A percentile compares a stretch with the other conserved stretches of the same genome.
Evolutionary conservation across 2,329 filamentous ascomycete species (phyloP).

Genomic region (Alternaria atra): DNA sequence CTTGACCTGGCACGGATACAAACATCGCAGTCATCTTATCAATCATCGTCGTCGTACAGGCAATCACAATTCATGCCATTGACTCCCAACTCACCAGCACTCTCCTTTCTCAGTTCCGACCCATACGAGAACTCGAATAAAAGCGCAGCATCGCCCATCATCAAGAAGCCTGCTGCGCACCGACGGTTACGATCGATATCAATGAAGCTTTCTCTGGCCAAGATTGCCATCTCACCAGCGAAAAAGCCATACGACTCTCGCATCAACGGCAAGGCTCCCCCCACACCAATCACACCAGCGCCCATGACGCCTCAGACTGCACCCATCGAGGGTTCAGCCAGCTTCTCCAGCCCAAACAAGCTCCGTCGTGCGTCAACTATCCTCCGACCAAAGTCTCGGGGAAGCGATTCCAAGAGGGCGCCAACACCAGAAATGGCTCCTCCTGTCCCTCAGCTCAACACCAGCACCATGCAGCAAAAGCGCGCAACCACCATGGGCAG

Average conservation of each 20-base stretch:
- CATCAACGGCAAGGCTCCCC: slow-evolving; percentile 34
- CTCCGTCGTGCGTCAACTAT: slow-evolving; percentile 45
- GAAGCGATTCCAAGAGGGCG: slow-evolving; percentile 21
- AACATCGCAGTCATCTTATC: slow-evolving; percentile 31
- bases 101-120: slow-evolving; percentile 51
- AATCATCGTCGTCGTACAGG: slow-evolving; percentile 6
- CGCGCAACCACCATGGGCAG: slow-evolving; percentile 26
- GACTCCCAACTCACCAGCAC: slow-evolving; percentile 43
- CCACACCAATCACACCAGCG: slow-evolving; percentile 36
- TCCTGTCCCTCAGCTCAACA: slow-evolving; percentile 29
- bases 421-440: slow-evolving; percentile 38
- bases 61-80: slow-evolving; percentile 35
- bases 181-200: slow-evolving; percentile 50
- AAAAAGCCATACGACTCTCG: slow-evolving; percentile 45
- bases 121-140: slow-evolving; percentile 47
- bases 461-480: slow-evolving; percentile 25
- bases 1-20: slow-evolving; percentile 26
- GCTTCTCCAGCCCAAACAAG: slow-evolving; percentile 33
- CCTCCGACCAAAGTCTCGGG: slow-evolving; percentile 37
- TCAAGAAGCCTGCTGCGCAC: slow-evolving; percentile 47
- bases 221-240: slow-evolving; percentile 48
- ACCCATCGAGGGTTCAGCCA: slow-evolving; percentile 33
- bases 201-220: slow-evolving; percentile 49
- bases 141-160: slow-evolving; percentile 43
- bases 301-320: slow-evolving; percentile 48